Percentiles rank a stretch among this genome's conserved stretches.
phyloP scores from a whole-genome alignment of 2,329 filamentous ascomycete species.

The Niveomyces coronatus region DNA sequence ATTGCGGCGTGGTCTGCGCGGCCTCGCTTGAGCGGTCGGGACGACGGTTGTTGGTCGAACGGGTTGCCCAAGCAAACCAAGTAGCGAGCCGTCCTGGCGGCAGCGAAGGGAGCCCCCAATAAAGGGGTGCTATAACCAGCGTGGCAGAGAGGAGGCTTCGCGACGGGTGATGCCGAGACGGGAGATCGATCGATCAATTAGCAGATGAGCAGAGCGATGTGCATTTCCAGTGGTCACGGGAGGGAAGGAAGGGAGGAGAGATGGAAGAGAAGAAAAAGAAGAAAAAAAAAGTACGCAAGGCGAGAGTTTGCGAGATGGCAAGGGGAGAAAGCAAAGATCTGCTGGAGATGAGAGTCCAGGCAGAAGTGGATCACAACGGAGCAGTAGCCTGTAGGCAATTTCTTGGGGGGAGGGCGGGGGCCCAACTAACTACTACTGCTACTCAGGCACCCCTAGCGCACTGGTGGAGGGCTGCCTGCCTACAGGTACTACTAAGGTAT shows the following conservation, averaged over 20 bases:
- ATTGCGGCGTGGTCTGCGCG: neutral
- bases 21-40: neutral
- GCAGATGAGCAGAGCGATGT: constrained; percentile 1
- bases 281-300: constrained; percentile 1
- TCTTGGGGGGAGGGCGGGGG: constrained; percentile 2
- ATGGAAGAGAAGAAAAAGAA: neutral
- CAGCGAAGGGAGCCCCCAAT: constrained; percentile 3
- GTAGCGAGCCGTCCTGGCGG: constrained; percentile 1
- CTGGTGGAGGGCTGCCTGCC: neutral
- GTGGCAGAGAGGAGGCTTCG: neutral
- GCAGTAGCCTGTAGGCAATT: constrained; percentile 8
- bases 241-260: neutral
- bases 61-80: no score
- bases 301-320: constrained; percentile 6
- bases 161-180: neutral
- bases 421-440: no score
- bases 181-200: neutral
- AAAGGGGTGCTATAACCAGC: constrained; percentile 4
- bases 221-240: constrained; percentile 8
- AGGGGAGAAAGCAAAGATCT: constrained; percentile 11
- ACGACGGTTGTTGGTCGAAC: neutral
- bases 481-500: no score
- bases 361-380: constrained; percentile 6
- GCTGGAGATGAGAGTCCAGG: constrained; percentile 12
- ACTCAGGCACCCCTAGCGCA: no score